Conservation (phyloP, 352 stramenopile species). For the Pythium myriotylum region DNA sequence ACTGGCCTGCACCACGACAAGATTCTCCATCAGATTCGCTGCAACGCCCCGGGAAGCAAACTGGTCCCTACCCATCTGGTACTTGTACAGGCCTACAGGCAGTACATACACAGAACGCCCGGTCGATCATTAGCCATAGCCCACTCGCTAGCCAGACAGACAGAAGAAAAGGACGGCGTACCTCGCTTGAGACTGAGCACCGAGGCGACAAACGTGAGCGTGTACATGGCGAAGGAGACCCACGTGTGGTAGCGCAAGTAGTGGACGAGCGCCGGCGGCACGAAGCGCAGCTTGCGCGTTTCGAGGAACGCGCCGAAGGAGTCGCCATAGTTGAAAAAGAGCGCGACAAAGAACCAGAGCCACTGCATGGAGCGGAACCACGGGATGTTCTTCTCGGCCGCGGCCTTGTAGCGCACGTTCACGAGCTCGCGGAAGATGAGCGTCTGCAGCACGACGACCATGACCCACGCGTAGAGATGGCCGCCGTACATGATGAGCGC, state of each 20-base stretch:
- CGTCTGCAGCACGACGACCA: constrained; percentile 88
- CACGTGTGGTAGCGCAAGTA: constrained; percentile 92
- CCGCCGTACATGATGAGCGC: constrained; percentile 76
- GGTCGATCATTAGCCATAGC: no score
- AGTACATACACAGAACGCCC: no score
- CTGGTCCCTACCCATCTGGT: constrained; percentile 85
- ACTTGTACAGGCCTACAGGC: constrained; percentile 89
- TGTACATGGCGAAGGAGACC: constrained; percentile 95
- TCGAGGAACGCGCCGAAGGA: constrained; percentile 86
- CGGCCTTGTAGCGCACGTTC: constrained; percentile 96
- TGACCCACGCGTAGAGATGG: constrained; percentile 80
- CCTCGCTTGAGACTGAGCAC: constrained; percentile 94
- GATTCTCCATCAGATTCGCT: not conserved
- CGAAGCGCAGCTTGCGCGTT: constrained; percentile 82
- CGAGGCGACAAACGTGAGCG: constrained; percentile 94
- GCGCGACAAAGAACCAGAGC: constrained; percentile 96
- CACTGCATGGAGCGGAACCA: constrained; percentile 98
- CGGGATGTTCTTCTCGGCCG: constrained; percentile 95
- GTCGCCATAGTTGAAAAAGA: constrained; percentile 96
- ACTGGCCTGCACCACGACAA: constrained; percentile 67
- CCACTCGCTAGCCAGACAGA: no score
- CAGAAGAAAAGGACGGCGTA: constrained; percentile 23
- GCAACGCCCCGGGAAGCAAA: not conserved
- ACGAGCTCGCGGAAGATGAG: constrained; percentile 97
- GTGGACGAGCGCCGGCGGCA: constrained; percentile 72